Evolutionary conservation across 1,284 basidiomycete species (phyloP).

Genomic region (Coniophora puteana): DNA sequence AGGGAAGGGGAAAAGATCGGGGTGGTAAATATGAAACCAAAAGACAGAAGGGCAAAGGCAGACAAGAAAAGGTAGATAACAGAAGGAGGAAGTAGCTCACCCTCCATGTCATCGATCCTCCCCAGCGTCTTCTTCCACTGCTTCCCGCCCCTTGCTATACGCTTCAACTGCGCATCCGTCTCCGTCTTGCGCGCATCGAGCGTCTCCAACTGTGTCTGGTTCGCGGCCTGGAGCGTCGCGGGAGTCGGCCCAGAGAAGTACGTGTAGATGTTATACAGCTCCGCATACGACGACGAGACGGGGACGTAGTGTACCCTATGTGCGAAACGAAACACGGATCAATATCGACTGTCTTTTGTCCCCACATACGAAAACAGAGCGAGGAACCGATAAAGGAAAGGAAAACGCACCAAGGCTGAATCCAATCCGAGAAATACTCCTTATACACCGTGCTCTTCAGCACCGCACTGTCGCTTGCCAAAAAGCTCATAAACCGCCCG

Average conservation of each 20-base stretch:
- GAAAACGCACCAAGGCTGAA: constrained; percentile 70
- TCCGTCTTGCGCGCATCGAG: constrained; percentile 34
- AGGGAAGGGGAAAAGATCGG: constrained; percentile 12
- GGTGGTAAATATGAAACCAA: constrained; percentile 7
- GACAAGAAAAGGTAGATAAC: constrained; percentile 22
- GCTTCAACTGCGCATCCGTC: constrained; percentile 70
- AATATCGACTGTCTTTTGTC: too few relatives aligned
- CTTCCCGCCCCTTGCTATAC: constrained; percentile 85
- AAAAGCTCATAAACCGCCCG: constrained; percentile 81
- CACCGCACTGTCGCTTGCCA: constrained; percentile 86
- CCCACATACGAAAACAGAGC: constrained; percentile 5
- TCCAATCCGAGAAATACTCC: constrained; percentile 86
- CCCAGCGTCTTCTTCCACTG: constrained; percentile 86
- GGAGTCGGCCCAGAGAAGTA: constrained; percentile 84
- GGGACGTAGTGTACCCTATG: constrained; percentile 91
- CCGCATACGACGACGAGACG: constrained; percentile 78
- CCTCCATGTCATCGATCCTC: constrained; percentile 86
- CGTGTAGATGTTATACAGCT: constrained; percentile 89
- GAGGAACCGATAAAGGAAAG: too few relatives aligned
- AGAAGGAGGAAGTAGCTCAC: too few relatives aligned
- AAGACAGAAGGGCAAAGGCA: constrained; percentile 4
- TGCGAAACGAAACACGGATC: constrained; percentile 3
- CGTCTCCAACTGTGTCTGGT: constrained; percentile 27
- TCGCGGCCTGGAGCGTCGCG: constrained; percentile 54
- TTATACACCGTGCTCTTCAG: constrained; percentile 88